Evolutionary conservation across 306 rosid species (phyloP).

Genomic region (Canavalia ensiformis): DNA sequence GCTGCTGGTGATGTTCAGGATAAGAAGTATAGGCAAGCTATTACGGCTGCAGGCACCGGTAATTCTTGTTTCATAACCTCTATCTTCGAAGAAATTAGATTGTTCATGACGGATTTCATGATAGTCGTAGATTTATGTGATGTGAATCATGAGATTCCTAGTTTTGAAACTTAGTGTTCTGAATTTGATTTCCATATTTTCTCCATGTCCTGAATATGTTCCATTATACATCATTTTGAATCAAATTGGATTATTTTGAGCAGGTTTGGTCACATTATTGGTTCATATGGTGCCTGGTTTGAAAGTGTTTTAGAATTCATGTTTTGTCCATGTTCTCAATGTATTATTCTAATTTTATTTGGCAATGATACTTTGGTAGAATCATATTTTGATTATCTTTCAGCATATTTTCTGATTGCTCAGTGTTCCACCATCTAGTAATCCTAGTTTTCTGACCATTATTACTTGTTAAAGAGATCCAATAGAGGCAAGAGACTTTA

Average conservation of each 20-base stretch:
- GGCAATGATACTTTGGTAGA: conserved; percentile 5
- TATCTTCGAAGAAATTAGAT: conserved; percentile 1
- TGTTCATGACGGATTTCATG: conserved; percentile 10
- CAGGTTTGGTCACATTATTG: neutral
- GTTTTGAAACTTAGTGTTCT: conserved; percentile 21
- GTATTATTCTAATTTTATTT: neutral
- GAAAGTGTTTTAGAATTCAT: neutral
- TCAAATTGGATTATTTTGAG: neutral
- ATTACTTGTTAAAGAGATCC: conserved; percentile 10
- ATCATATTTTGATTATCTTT: neutral
- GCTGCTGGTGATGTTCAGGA: conserved; percentile 98
- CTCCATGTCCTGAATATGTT: neutral
- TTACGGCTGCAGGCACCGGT: conserved; percentile 95
- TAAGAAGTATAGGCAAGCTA: conserved; percentile 94
- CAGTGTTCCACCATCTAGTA: neutral
- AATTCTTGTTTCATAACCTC: conserved; percentile 3
- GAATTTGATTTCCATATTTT: neutral
- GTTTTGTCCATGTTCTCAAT: conserved; percentile 17
- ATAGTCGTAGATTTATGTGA: conserved; percentile 17
- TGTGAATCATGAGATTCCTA: conserved; percentile 23
- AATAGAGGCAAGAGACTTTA: neutral
- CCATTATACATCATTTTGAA: neutral
- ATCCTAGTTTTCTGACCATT: neutral
- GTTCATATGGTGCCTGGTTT: conserved; percentile 13
- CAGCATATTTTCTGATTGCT: neutral